These are phyloP conservation scores for Spizellomyces sp. DNA, from an alignment of 192 early-diverging fungal species.

Conservation along the genomic window DNA sequence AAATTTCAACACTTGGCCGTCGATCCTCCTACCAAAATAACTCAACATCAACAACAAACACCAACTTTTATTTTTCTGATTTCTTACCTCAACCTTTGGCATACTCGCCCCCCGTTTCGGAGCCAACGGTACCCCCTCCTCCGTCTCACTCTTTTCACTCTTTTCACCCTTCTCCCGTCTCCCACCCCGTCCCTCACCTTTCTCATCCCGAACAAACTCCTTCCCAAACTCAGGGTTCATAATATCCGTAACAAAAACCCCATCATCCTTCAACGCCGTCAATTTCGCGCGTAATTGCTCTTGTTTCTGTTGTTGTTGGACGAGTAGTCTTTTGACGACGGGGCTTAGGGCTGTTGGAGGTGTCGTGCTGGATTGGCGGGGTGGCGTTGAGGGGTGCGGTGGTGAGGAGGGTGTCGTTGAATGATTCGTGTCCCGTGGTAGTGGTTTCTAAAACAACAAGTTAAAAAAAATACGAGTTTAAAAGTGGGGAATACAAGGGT, in stretches of 20 bases:
- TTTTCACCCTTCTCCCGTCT: too few species aligned
- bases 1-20: too few species aligned
- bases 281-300: slow-evolving; percentile 24
- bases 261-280: slow-evolving; percentile 1
- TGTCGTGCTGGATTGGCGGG: slow-evolving; percentile 2
- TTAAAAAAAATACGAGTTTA: neutral
- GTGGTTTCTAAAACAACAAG: neutral
- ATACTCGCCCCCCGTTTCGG: too few species aligned
- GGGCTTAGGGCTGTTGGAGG: slow-evolving; percentile 10
- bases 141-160: too few species aligned
- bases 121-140: too few species aligned
- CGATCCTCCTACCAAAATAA: too few species aligned
- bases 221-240: slow-evolving; percentile 33
- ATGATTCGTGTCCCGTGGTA: neutral
- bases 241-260: slow-evolving; percentile 22
- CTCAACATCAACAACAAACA: too few species aligned
- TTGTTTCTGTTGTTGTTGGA: slow-evolving; percentile 27
- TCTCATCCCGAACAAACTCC: neutral
- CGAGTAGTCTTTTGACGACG: slow-evolving; percentile 19
- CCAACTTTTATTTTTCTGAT: too few species aligned
- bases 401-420: neutral
- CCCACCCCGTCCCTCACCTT: too few species aligned
- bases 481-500: too few species aligned
- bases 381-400: neutral
- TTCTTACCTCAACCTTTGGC: too few species aligned